These are phyloP conservation scores for Croton laevigatus DNA, from an alignment of 441 rosid genomes.

Conservation along the genomic window DNA sequence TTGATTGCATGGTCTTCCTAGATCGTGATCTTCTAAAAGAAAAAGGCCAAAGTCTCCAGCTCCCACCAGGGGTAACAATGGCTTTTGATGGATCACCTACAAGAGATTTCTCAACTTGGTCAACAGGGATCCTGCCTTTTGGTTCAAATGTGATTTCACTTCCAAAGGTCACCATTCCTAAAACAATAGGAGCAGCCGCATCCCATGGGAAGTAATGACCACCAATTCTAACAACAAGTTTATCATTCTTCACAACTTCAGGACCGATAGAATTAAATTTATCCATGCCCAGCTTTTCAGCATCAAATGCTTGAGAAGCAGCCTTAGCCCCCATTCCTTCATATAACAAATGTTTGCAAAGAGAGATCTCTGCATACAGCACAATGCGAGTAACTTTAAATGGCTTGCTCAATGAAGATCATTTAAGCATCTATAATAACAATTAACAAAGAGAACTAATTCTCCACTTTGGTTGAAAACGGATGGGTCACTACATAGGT, in stretches of 20 bases:
- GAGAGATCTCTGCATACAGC: slow-evolving; percentile 60
- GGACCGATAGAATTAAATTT: slow-evolving; percentile 49
- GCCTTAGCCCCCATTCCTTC: slow-evolving; percentile 64
- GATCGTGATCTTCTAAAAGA: slow-evolving; percentile 50
- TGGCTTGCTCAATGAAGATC: slow-evolving; percentile 13
- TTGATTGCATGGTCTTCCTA: slow-evolving; percentile 28
- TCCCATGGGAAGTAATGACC: slow-evolving; percentile 61
- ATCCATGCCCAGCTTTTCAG: slow-evolving; percentile 48
- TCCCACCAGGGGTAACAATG: slow-evolving; percentile 40
- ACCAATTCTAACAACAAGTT: slow-evolving; percentile 51
- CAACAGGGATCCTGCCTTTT: slow-evolving; percentile 61
- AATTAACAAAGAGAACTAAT: neutral
- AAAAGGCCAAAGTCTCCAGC: slow-evolving; percentile 96
- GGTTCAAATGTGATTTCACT: slow-evolving; percentile 45
- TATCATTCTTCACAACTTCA: slow-evolving; percentile 47
- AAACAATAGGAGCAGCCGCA: slow-evolving; percentile 55
- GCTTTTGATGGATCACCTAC: slow-evolving; percentile 42
- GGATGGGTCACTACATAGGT: neutral
- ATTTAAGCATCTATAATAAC: neutral
- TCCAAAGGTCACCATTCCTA: slow-evolving; percentile 56
- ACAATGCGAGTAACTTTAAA: slow-evolving; percentile 26
- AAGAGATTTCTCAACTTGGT: slow-evolving; percentile 38
- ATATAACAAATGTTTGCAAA: slow-evolving; percentile 53
- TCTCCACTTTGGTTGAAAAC: neutral
- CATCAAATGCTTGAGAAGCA: slow-evolving; percentile 58